Evolutionary conservation across 352 stramenopile genomes (phyloP).

Genomic region (Globisporangium alternatum): DNA sequence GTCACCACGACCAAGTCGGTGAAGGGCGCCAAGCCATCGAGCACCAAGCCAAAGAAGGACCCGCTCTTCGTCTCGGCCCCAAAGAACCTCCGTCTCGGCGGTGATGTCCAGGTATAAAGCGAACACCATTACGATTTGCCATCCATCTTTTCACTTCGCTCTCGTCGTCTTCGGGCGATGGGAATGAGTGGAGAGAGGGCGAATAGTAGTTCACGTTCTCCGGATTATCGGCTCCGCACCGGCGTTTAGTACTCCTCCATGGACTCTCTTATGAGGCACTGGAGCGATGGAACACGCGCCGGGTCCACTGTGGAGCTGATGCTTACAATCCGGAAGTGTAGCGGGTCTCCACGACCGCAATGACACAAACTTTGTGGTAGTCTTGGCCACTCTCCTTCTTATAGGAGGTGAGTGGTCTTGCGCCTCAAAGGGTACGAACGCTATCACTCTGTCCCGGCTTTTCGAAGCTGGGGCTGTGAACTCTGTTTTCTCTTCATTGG

Average conservation of each 20-base stretch:
- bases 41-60: slow-evolving; percentile 82
- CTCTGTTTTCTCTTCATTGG: slow-evolving; percentile 13
- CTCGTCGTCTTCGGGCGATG: background rate
- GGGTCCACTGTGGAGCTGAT: slow-evolving; percentile 6
- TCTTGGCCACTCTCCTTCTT: slow-evolving; percentile 22
- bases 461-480: slow-evolving; percentile 10
- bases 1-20: slow-evolving; percentile 59
- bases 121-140: slow-evolving; percentile 14
- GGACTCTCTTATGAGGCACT: background rate
- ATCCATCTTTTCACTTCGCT: background rate
- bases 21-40: slow-evolving; percentile 54
- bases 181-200: background rate
- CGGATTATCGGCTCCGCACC: slow-evolving; percentile 7
- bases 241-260: slow-evolving; percentile 6
- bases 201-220: slow-evolving; percentile 22
- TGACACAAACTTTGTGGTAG: slow-evolving; percentile 91
- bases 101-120: slow-evolving; percentile 92
- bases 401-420: slow-evolving; percentile 20
- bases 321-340: slow-evolving; percentile 46
- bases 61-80: slow-evolving; percentile 94
- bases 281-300: background rate
- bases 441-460: slow-evolving; percentile 21
- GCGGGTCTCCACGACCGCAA: slow-evolving; percentile 89
- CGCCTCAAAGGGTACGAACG: slow-evolving; percentile 80
- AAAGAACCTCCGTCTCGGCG: slow-evolving; percentile 95